Evolutionary conservation across 2,329 filamentous ascomycete species (phyloP).

Genomic region (Claviceps sp.): DNA sequence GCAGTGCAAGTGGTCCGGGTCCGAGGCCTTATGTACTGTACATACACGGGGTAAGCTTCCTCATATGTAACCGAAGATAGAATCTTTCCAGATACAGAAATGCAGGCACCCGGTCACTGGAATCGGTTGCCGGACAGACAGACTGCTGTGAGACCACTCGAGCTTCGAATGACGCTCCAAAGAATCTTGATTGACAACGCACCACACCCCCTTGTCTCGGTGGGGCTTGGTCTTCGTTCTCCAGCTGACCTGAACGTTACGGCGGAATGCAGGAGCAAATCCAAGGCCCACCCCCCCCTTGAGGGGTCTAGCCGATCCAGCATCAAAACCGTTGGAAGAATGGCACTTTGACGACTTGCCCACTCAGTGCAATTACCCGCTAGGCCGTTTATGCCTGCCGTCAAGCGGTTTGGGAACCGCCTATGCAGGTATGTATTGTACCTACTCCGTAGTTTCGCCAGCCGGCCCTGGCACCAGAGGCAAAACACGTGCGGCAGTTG

Average conservation of each 20-base stretch:
- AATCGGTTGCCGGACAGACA: background rate
- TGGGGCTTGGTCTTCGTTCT: slow-evolving; percentile 1
- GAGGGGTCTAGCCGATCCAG: slow-evolving; percentile 3
- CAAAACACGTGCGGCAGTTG: slow-evolving; percentile 9
- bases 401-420: slow-evolving; percentile 4
- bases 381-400: slow-evolving; percentile 10
- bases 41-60: too few relatives aligned
- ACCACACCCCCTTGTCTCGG: background rate
- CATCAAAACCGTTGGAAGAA: slow-evolving; percentile 7
- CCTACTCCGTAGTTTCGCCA: background rate
- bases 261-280: background rate
- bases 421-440: background rate
- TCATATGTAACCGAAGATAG: background rate
- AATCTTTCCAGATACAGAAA: background rate
- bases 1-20: background rate
- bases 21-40: background rate
- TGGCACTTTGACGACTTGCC: slow-evolving; percentile 5
- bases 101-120: background rate
- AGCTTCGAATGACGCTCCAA: slow-evolving; percentile 2
- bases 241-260: slow-evolving; percentile 4
- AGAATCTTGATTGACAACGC: background rate
- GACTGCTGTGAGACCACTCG: background rate
- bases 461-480: slow-evolving; percentile 3
- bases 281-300: background rate
- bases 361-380: slow-evolving; percentile 6